phyloP scores from a whole-genome alignment of 208 protist species.

The Jaenimonas drosophilae region DNA sequence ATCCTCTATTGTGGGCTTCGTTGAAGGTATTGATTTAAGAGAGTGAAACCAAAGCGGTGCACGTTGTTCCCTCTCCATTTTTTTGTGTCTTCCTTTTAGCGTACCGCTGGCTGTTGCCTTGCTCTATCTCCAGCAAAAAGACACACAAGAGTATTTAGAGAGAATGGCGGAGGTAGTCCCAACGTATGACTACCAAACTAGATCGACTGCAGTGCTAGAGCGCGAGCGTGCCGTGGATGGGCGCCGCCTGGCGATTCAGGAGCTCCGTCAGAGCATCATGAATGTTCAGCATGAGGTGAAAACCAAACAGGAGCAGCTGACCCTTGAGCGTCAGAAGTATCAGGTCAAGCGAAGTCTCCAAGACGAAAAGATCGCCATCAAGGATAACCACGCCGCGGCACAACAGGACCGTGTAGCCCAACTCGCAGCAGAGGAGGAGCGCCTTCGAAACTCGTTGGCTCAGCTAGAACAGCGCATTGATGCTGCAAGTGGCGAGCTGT shows the following conservation, averaged over 20 bases:
- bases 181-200: constrained; percentile 57
- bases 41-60: too few species aligned
- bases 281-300: constrained; percentile 30
- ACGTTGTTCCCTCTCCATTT: too few species aligned
- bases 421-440: constrained; percentile 53
- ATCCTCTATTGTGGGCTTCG: background rate
- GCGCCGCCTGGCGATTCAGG: constrained; percentile 41
- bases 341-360: constrained; percentile 35
- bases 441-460: constrained; percentile 20
- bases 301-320: constrained; percentile 44
- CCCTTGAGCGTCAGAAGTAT: constrained; percentile 26
- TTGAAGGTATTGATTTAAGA: constrained; percentile 1
- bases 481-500: constrained; percentile 27
- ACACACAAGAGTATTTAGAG: too few species aligned
- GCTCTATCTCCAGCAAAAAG: too few species aligned
- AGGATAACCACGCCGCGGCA: constrained; percentile 34
- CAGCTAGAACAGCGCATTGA: constrained; percentile 24
- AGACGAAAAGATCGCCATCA: constrained; percentile 60
- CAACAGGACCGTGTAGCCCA: constrained; percentile 35
- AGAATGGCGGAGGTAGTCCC: too few species aligned
- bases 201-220: constrained; percentile 48
- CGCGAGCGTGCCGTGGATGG: constrained; percentile 52
- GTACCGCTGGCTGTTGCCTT: too few species aligned
- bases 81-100: too few species aligned
- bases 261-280: constrained; percentile 46